These are phyloP conservation scores for Brachypodium distachyon DNA, from an alignment of 202 grass and related monocot species.

Conservation along the genomic window DNA sequence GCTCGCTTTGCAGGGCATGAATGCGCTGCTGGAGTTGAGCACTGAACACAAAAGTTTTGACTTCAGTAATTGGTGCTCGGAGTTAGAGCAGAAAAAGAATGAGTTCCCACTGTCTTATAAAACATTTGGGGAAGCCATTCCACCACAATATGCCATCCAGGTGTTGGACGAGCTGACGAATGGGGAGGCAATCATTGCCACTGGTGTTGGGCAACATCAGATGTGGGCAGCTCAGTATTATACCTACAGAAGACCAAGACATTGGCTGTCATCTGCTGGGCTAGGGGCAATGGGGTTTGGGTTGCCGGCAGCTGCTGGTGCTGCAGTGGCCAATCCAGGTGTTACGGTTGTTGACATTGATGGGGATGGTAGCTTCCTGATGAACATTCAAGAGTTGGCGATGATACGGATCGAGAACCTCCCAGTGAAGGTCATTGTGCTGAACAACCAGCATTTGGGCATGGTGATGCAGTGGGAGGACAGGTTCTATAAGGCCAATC, in stretches of 20 bases:
- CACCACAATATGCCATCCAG: conserved; percentile 80
- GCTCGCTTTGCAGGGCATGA: conserved; percentile 64
- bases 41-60: conserved; percentile 29
- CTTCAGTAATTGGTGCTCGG: conserved; percentile 51
- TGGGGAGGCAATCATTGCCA: conserved; percentile 81
- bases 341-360: conserved; percentile 87
- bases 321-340: conserved; percentile 77
- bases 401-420: conserved; percentile 85
- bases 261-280: conserved; percentile 66
- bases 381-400: conserved; percentile 93
- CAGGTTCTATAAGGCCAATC: conserved; percentile 86
- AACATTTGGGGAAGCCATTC: conserved; percentile 63
- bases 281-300: conserved; percentile 94
- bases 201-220: conserved; percentile 93
- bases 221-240: conserved; percentile 99
- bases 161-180: conserved; percentile 73
- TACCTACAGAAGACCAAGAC: conserved; percentile 70
- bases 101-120: conserved; percentile 65
- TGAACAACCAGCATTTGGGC: conserved; percentile 95
- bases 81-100: conserved; percentile 80
- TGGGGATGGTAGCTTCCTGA: conserved; percentile 87
- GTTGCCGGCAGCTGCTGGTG: conserved; percentile 78
- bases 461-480: conserved; percentile 94
- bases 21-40: conserved; percentile 37
- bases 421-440: conserved; percentile 57